These are phyloP conservation scores for Sporormia fimetaria DNA, from an alignment of 495 filamentous ascomycete genomes.

Conservation along the genomic window DNA sequence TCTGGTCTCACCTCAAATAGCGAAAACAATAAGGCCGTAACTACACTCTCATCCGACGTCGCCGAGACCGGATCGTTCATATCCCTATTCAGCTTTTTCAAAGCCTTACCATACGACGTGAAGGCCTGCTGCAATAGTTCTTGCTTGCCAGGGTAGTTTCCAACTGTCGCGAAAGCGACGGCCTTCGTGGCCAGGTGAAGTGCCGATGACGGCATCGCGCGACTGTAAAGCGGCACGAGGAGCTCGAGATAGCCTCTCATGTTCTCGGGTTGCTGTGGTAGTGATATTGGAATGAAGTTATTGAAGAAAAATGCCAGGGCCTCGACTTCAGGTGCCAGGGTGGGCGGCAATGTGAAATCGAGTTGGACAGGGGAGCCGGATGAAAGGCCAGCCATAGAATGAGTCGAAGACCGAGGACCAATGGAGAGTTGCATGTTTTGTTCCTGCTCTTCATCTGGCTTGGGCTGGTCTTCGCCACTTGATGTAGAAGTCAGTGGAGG, in stretches of 20 bases:
- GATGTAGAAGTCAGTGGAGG: too few species aligned
- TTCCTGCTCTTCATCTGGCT: too few species aligned
- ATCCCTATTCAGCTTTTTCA: conserved; percentile 22
- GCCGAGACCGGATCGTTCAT: conserved; percentile 22
- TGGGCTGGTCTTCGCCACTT: too few species aligned
- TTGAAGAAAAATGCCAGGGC: conserved; percentile 30
- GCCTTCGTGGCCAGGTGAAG: conserved; percentile 29
- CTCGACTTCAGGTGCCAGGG: conserved; percentile 18
- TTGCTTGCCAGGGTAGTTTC: conserved; percentile 26
- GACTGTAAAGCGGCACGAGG: conserved; percentile 26
- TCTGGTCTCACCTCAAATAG: conserved; percentile 28
- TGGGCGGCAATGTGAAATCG: conserved; percentile 11
- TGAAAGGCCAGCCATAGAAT: conserved; percentile 6
- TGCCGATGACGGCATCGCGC: conserved; percentile 19
- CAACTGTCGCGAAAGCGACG: conserved; percentile 24
- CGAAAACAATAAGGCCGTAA: conserved; percentile 27
- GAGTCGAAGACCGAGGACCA: neutral
- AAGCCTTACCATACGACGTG: conserved; percentile 25
- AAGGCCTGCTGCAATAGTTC: conserved; percentile 21
- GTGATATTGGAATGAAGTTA: conserved; percentile 27
- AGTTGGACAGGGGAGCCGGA: conserved; percentile 19
- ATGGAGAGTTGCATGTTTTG: neutral
- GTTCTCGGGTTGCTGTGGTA: conserved; percentile 25
- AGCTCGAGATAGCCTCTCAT: conserved; percentile 27
- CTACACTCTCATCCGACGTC: conserved; percentile 26